phyloP scores from a whole-genome alignment of 495 filamentous ascomycete species.

The Xylaria bambusicola region DNA sequence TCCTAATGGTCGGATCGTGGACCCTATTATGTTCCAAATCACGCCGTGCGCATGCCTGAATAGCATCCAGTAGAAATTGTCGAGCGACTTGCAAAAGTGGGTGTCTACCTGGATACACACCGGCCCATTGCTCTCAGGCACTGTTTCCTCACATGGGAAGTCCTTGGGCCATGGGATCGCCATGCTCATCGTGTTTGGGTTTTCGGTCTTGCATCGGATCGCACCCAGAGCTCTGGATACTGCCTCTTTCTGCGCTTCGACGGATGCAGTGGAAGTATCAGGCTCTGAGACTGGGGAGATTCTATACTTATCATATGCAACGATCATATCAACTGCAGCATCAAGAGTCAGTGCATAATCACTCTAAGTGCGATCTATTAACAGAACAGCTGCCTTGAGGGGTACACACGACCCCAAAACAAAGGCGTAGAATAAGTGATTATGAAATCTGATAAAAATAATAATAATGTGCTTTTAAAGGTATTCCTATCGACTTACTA shows the following conservation, averaged over 20 bases:
- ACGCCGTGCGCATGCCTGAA: conserved; percentile 68
- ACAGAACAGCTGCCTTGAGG: too few species aligned
- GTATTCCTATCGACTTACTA: conserved; percentile 11
- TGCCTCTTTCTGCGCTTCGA: background rate
- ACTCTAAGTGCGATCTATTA: background rate
- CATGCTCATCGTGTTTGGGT: conserved; percentile 36
- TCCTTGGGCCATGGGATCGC: conserved; percentile 54
- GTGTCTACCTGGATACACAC: conserved; percentile 67
- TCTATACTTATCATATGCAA: conserved; percentile 39
- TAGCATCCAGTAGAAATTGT: conserved; percentile 57
- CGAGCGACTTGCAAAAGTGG: conserved; percentile 45
- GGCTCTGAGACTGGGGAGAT: conserved; percentile 18
- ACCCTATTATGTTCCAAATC: conserved; percentile 65
- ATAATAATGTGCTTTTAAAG: too few species aligned
- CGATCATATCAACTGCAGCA: conserved; percentile 54
- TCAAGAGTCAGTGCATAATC: background rate
- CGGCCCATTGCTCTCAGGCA: background rate
- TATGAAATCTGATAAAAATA: too few species aligned
- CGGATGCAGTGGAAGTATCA: background rate
- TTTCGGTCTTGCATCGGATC: conserved; percentile 30
- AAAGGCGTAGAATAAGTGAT: too few species aligned
- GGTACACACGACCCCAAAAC: too few species aligned
- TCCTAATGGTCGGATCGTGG: conserved; percentile 60
- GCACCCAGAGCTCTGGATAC: conserved; percentile 32
- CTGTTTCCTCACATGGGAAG: background rate